Conservation (phyloP, 2,329 filamentous ascomycete species). For the Xylaria sp. region DNA sequence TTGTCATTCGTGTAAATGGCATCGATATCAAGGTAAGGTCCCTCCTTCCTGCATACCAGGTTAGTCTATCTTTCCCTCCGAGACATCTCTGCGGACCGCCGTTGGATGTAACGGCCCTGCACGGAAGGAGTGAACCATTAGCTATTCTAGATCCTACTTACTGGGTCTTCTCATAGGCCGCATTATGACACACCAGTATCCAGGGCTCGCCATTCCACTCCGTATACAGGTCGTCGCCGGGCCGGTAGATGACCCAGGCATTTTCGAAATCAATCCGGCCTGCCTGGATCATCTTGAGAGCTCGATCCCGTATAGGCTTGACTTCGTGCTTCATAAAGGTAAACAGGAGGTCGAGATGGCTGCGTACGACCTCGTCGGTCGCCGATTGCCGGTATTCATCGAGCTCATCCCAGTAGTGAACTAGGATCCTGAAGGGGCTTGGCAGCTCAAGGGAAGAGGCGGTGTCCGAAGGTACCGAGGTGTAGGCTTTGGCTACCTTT, state of each 20-base stretch:
- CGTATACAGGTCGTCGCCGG: slow-evolving; percentile 32
- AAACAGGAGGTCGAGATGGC: slow-evolving; percentile 34
- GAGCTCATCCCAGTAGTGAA: slow-evolving; percentile 35
- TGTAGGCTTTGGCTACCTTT: slow-evolving; percentile 29
- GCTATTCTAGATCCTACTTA: neutral
- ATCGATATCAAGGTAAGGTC: slow-evolving; percentile 33
- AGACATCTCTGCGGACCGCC: too few species aligned
- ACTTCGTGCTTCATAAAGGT: slow-evolving; percentile 36
- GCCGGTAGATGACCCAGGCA: slow-evolving; percentile 34
- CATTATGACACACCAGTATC: slow-evolving; percentile 32
- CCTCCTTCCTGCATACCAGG: neutral
- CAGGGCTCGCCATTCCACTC: slow-evolving; percentile 31
- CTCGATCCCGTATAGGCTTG: slow-evolving; percentile 22
- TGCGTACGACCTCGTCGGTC: slow-evolving; percentile 4
- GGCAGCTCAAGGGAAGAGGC: slow-evolving; percentile 28
- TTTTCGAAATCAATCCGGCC: slow-evolving; percentile 31
- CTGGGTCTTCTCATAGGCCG: slow-evolving; percentile 29
- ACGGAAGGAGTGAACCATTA: too few species aligned
- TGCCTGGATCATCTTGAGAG: slow-evolving; percentile 31
- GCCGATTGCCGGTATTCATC: slow-evolving; percentile 25
- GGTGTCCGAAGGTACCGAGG: slow-evolving; percentile 32
- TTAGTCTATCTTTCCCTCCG: too few species aligned
- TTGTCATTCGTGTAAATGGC: slow-evolving; percentile 32
- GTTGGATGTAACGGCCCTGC: too few species aligned
- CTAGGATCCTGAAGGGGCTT: slow-evolving; percentile 33